phyloP scores from a whole-genome alignment of 2,329 filamentous ascomycete genomes.

The Sporothrix luriei region DNA sequence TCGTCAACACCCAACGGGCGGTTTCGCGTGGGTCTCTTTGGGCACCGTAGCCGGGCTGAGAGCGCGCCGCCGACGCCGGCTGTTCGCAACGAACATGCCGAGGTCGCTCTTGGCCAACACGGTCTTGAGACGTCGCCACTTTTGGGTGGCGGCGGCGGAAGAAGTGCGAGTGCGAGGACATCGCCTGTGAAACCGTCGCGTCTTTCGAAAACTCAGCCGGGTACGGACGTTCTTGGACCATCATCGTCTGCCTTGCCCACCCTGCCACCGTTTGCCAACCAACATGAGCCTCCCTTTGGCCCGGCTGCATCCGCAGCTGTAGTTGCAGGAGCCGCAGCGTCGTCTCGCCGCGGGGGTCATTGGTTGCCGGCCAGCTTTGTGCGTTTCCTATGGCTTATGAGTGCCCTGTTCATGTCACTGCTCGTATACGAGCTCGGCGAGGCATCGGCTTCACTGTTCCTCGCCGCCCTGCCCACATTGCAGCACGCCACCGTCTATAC shows the following conservation, averaged over 20 bases:
- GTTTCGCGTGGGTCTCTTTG: constrained; percentile 9
- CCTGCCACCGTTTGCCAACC: background rate
- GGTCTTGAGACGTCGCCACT: constrained; percentile 35
- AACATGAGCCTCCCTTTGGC: background rate
- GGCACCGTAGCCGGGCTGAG: background rate
- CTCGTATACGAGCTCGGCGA: constrained; percentile 69
- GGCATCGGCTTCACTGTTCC: constrained; percentile 69
- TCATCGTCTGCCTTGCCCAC: background rate
- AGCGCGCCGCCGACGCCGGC: background rate
- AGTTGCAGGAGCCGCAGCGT: background rate
- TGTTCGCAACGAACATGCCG: background rate
- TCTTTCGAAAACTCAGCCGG: too few relatives aligned
- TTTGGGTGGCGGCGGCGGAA: constrained; percentile 36
- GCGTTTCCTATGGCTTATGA: constrained; percentile 70
- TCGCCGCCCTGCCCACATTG: constrained; percentile 60
- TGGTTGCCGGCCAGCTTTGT: constrained; percentile 70
- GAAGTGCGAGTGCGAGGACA: background rate
- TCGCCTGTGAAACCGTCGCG: background rate
- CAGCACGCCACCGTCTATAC: constrained; percentile 65
- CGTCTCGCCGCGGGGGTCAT: constrained; percentile 43
- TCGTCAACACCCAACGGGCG: background rate
- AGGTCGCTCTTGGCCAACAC: background rate
- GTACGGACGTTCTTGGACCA: background rate
- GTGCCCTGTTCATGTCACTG: constrained; percentile 63
- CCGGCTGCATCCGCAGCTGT: constrained; percentile 44